Evolutionary conservation across 1,284 basidiomycete genomes (phyloP).

Genomic region (Prillingera fragicola): DNA sequence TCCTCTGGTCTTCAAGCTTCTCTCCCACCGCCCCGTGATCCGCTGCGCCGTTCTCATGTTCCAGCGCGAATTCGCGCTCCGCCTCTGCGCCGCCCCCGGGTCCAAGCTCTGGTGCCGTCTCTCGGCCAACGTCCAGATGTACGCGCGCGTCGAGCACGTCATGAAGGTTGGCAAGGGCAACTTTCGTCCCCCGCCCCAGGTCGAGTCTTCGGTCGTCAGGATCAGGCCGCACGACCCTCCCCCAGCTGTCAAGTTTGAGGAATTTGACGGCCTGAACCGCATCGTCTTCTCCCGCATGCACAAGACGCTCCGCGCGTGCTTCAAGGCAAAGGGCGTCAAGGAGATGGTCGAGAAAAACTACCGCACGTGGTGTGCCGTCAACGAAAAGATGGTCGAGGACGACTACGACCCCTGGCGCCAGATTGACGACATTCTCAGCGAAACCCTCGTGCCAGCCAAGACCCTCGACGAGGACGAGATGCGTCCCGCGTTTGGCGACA

Average conservation of each 20-base stretch:
- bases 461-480: conserved; percentile 18
- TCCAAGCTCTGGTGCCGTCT: conserved; percentile 89
- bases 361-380: conserved; percentile 86
- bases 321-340: conserved; percentile 84
- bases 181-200: conserved; percentile 92
- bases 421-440: conserved; percentile 69
- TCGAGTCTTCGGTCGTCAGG: conserved; percentile 87
- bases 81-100: conserved; percentile 80
- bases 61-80: conserved; percentile 93
- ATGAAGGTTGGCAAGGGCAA: conserved; percentile 96
- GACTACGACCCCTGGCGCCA: conserved; percentile 63
- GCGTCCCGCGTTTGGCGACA: conserved; percentile 56
- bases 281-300: conserved; percentile 88
- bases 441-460: conserved; percentile 33
- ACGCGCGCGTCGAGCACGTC: conserved; percentile 89
- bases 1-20: conserved; percentile 90
- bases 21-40: conserved; percentile 91
- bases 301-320: conserved; percentile 83
- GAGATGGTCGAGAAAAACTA: conserved; percentile 93
- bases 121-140: conserved; percentile 94
- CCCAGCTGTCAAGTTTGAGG: conserved; percentile 90
- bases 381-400: conserved; percentile 72
- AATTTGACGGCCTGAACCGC: conserved; percentile 90
- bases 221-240: conserved; percentile 91
- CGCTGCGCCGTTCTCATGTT: conserved; percentile 98